Base-by-base conservation (phyloP, 352 stramenopile genomes). In the Phytophthora rubi region DNA sequence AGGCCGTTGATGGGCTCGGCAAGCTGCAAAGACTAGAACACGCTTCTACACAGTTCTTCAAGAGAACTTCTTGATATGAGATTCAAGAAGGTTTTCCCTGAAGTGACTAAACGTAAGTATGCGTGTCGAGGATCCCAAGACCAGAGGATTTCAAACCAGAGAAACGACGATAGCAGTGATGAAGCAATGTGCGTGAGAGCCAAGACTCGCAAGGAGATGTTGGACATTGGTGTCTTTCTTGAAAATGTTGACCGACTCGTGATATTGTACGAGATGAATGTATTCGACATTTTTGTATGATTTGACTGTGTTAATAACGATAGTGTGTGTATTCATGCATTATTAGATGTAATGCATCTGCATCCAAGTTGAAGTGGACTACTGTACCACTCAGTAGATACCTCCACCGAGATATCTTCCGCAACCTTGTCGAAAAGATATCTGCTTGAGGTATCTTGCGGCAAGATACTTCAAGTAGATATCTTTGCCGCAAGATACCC, bases 211-310 rank as follows among this genome's bases (percentile, higher is more conserved):
- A 83, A 82, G 65, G 71, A 75, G 48, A 42, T 86, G 59, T 49
- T 84, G 51, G 71, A 81, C 28, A 73, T 80, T 5, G 79, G 76
- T 7, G 60, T 86, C 30, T 48, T 71, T 13, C 33, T 26, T 23
- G 45, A 39, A 6, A 68, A 86, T 26, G 68, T 86, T 8, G 57
- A 84, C 60, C 75, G 77, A 56, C 62, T 86, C 23, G 53, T 86
- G 39, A 26, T 26, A 26, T 26, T 26, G 23, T 26, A 26, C 23
- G 23, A 26, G 23, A 26, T 26, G 23, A 26, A 26, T 1, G 23
- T 3, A 26, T 26, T 26, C 23, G 23, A 26, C 23, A 26, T 26
- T 26, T 26, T 26, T 26, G 23, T 26, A 26, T 26, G 23, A 26
- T 26, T 26, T 26, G 23, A 26, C 23, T 26, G 23, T 26, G 23